Evolutionary conservation across 2,329 filamentous ascomycete genomes (phyloP).

Genomic region (Aspergillus sp.): DNA sequence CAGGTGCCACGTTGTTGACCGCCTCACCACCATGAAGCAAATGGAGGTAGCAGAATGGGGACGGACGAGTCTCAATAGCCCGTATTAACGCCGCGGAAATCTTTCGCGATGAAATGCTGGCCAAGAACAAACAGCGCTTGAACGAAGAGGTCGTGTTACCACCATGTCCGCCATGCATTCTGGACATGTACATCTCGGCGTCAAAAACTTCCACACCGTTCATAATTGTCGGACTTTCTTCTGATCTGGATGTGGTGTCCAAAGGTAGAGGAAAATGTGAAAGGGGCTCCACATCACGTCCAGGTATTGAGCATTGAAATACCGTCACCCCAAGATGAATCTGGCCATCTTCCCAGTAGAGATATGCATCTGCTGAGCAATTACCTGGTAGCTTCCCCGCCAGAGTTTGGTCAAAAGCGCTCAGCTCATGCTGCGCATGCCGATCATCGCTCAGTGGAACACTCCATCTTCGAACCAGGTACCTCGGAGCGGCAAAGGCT

Average conservation of each 20-base stretch:
- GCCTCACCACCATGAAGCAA: constrained; percentile 61
- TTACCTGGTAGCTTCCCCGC: constrained; percentile 43
- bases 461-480: constrained; percentile 45
- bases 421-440: constrained; percentile 39
- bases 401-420: constrained; percentile 33
- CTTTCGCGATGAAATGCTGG: constrained; percentile 26
- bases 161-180: constrained; percentile 61
- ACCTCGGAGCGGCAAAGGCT: constrained; percentile 45
- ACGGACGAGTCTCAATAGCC: constrained; percentile 52
- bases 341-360: constrained; percentile 51
- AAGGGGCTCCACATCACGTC: constrained; percentile 16
- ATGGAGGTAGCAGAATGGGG: constrained; percentile 61
- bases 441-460: constrained; percentile 26
- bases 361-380: constrained; percentile 56
- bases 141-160: constrained; percentile 63
- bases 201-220: constrained; percentile 57
- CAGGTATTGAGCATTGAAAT: constrained; percentile 36
- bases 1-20: constrained; percentile 42
- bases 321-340: constrained; percentile 55
- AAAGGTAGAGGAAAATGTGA: constrained; percentile 18
- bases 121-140: constrained; percentile 63
- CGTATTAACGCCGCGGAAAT: constrained; percentile 47
- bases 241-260: constrained; percentile 29
- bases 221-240: constrained; percentile 36
- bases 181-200: constrained; percentile 60